Conservation (phyloP, 345 rosid genomes). For the Zanthoxylum bungeanum region DNA sequence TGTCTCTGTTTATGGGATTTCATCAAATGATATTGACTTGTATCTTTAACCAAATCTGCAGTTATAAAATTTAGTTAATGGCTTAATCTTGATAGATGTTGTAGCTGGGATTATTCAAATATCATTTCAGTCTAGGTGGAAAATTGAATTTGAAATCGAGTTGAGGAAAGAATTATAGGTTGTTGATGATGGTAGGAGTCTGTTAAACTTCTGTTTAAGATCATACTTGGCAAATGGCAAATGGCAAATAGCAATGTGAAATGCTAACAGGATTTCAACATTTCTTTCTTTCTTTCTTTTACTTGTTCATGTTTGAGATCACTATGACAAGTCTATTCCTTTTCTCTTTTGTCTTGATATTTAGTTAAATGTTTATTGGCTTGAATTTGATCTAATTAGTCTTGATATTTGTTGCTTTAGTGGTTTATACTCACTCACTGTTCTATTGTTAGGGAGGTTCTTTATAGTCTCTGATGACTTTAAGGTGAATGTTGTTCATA, state of each 20-base stretch:
- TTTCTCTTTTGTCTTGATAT: neutral
- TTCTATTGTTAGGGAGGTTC: neutral
- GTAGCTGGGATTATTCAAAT: neutral
- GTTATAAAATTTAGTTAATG: neutral
- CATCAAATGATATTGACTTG: no score
- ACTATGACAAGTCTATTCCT: neutral
- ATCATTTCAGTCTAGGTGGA: neutral
- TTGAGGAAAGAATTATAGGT: neutral
- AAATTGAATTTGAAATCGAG: neutral
- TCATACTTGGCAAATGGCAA: neutral
- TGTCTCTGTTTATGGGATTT: no score
- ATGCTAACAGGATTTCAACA: neutral
- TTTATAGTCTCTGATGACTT: neutral
- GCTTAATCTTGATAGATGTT: neutral
- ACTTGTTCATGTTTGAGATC: neutral
- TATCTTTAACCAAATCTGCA: neutral
- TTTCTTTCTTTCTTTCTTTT: neutral
- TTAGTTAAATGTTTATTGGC: neutral
- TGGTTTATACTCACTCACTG: neutral
- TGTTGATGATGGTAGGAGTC: neutral
- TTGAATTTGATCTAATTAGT: slow-evolving; percentile 8
- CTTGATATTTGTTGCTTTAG: neutral
- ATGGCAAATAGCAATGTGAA: no score
- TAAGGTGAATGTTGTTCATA: neutral
- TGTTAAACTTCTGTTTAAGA: neutral